Percentiles rank a stretch among this genome's conserved stretches.
phyloP scores from a whole-genome alignment of 1,139 yeast genomes.

The Hansenula lynferdii region DNA sequence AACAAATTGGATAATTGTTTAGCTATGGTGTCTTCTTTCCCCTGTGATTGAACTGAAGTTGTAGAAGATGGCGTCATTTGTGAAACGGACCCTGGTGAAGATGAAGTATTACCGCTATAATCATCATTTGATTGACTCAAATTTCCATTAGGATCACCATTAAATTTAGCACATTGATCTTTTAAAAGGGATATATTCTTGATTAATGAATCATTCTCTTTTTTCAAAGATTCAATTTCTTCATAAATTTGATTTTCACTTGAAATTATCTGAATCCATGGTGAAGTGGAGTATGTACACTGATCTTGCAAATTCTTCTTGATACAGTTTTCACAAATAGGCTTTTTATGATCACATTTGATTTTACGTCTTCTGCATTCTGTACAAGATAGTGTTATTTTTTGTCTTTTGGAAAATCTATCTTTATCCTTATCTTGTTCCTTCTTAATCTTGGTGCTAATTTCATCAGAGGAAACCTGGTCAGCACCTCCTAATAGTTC shows the following conservation, averaged over 20 bases:
- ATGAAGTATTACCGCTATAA: not conserved
- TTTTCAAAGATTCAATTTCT: conserved; percentile 15
- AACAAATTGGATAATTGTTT: conserved; percentile 1
- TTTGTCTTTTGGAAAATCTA: conserved; percentile 26
- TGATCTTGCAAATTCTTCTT: conserved; percentile 27
- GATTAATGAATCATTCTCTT: conserved; percentile 16
- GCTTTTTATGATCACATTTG: conserved; percentile 56
- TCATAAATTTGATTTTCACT: conserved; percentile 16
- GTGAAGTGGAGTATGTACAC: conserved; percentile 18
- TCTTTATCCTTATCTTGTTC: not conserved
- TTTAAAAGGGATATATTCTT: conserved; percentile 10
- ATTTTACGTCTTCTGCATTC: conserved; percentile 45
- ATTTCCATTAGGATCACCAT: not conserved
- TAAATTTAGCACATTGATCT: conserved; percentile 3
- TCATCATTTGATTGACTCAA: not conserved
- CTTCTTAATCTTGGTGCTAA: not conserved
- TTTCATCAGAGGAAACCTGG: too few species aligned
- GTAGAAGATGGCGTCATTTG: not conserved
- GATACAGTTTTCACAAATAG: conserved; percentile 46
- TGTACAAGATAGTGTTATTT: conserved; percentile 39
- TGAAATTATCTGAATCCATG: conserved; percentile 20
- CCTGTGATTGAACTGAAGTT: not conserved
- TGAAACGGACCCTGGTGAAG: not conserved
- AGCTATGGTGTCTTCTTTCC: conserved; percentile 1
- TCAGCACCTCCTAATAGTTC: too few species aligned